Evolutionary conservation across 306 rosid genomes (phyloP).

Genomic region (Psophocarpus tetragonolobus): DNA sequence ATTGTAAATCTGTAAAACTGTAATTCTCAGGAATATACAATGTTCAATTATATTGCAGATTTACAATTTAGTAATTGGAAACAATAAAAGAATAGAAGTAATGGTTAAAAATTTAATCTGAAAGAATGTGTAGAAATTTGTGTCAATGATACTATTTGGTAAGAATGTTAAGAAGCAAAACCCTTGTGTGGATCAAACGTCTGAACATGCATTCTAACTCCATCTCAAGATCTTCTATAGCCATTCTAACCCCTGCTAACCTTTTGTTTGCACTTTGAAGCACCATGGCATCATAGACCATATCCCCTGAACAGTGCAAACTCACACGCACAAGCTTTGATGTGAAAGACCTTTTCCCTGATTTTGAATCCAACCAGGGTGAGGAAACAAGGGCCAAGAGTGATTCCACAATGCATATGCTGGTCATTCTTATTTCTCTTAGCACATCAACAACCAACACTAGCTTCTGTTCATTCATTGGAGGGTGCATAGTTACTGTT

Average conservation of each 20-base stretch:
- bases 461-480: slow-evolving; percentile 40
- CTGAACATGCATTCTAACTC: slow-evolving; percentile 63
- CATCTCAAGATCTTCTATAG: slow-evolving; percentile 55
- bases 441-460: slow-evolving; percentile 58
- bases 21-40: neutral
- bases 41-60: neutral
- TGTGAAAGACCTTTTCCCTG: slow-evolving; percentile 34
- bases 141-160: slow-evolving; percentile 32
- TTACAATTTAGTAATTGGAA: neutral
- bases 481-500: neutral
- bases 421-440: slow-evolving; percentile 51
- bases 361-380: slow-evolving; percentile 52
- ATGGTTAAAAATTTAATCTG: slow-evolving; percentile 22
- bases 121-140: no score
- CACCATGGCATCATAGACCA: slow-evolving; percentile 42
- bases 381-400: slow-evolving; percentile 52
- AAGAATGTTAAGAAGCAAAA: slow-evolving; percentile 62
- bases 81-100: slow-evolving; percentile 23
- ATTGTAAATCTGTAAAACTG: neutral
- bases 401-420: slow-evolving; percentile 57
- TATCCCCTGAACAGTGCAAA: slow-evolving; percentile 28
- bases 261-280: slow-evolving; percentile 58
- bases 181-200: slow-evolving; percentile 67
- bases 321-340: slow-evolving; percentile 41
- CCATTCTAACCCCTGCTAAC: slow-evolving; percentile 55